Percentiles rank a stretch among this genome's conserved stretches.
These are phyloP conservation scores for Hypoxylon sp. DNA, from an alignment of 2,329 filamentous ascomycete genomes.

Conservation along the genomic window DNA sequence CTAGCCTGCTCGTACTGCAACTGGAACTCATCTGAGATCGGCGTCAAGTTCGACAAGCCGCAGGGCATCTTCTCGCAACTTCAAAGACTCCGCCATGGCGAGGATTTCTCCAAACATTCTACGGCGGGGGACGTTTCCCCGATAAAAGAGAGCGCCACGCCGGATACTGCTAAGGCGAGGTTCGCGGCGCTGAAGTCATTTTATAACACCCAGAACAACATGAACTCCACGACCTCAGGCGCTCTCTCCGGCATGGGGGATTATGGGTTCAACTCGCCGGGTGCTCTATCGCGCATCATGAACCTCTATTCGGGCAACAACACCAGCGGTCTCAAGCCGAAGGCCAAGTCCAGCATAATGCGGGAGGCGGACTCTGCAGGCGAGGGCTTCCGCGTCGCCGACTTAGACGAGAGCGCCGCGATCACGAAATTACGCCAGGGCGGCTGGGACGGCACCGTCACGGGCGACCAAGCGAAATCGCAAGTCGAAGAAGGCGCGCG, in stretches of 20 bases:
- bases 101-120: slow-evolving; percentile 56
- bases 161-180: slow-evolving; percentile 62
- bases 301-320: slow-evolving; percentile 82
- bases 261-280: slow-evolving; percentile 80
- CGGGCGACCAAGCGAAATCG: slow-evolving; percentile 63
- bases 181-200: slow-evolving; percentile 84
- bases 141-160: slow-evolving; percentile 70
- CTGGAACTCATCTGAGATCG: slow-evolving; percentile 92
- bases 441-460: slow-evolving; percentile 75
- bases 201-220: slow-evolving; percentile 83
- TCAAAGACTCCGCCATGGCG: slow-evolving; percentile 76
- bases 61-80: slow-evolving; percentile 89
- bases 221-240: slow-evolving; percentile 66
- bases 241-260: slow-evolving; percentile 63
- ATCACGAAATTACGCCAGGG: slow-evolving; percentile 71
- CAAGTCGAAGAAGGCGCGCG: slow-evolving; percentile 68
- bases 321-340: slow-evolving; percentile 74
- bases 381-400: slow-evolving; percentile 79
- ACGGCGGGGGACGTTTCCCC: slow-evolving; percentile 49
- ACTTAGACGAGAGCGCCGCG: slow-evolving; percentile 72
- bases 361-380: slow-evolving; percentile 79
- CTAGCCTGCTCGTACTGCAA: slow-evolving; percentile 91
- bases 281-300: slow-evolving; percentile 89
- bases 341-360: slow-evolving; percentile 79
- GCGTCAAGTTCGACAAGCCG: slow-evolving; percentile 89